Evolutionary conservation across 2,329 filamentous ascomycete genomes (phyloP).

Genomic region (Hypoxylon sp.): DNA sequence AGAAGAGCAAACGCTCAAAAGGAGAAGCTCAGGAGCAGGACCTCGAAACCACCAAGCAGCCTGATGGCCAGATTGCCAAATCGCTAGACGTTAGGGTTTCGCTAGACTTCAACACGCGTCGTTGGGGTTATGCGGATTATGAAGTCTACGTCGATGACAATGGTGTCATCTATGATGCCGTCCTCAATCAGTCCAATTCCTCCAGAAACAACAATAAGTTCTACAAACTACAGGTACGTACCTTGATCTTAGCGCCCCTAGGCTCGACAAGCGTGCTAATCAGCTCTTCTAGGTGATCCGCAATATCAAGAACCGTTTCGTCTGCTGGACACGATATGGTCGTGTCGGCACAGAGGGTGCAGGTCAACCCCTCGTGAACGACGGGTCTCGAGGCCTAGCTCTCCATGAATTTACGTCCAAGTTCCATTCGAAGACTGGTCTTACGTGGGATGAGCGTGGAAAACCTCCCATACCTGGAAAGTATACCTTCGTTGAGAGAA

Average conservation of each 20-base stretch:
- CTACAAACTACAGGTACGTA: conserved; percentile 76
- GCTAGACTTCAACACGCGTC: conserved; percentile 61
- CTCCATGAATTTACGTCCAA: conserved; percentile 70
- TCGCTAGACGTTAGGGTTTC: conserved; percentile 64
- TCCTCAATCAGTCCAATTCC: conserved; percentile 83
- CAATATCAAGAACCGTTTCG: conserved; percentile 60
- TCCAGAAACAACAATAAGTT: conserved; percentile 86
- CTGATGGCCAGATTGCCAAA: conserved; percentile 64
- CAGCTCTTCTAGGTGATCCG: conserved; percentile 59
- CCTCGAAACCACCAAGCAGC: conserved; percentile 44
- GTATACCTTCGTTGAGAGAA: conserved; percentile 86
- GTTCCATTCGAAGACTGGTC: conserved; percentile 74
- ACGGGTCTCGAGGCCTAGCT: conserved; percentile 61
- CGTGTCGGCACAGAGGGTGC: conserved; percentile 77
- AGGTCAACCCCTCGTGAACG: conserved; percentile 59
- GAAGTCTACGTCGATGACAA: conserved; percentile 76
- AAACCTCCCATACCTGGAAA: conserved; percentile 74
- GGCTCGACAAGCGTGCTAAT: conserved; percentile 11
- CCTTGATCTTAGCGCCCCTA: conserved; percentile 17
- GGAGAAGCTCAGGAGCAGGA: conserved; percentile 48
- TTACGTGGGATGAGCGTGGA: conserved; percentile 68
- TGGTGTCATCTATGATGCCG: conserved; percentile 82
- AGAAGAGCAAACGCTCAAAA: conserved; percentile 53
- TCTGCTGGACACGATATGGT: conserved; percentile 85
- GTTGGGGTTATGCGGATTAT: conserved; percentile 56